Evolutionary conservation across 768 basidiomycete species (phyloP).

Genomic region (Podaxis sp.): DNA sequence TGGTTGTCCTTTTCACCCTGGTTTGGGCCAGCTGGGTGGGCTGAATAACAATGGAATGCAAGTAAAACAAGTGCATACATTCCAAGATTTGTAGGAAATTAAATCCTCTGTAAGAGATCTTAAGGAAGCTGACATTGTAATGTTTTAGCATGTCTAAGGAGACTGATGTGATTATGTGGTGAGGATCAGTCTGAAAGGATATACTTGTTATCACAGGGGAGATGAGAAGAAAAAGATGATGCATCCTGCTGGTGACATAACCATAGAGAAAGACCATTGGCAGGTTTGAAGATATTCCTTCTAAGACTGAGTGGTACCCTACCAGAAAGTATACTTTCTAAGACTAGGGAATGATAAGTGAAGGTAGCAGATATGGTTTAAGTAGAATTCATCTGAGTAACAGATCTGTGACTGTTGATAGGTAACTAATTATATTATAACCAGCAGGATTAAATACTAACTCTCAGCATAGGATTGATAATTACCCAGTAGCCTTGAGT

Average conservation of each 20-base stretch:
- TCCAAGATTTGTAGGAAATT: background rate
- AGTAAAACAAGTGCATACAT: background rate
- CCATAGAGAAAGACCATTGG: background rate
- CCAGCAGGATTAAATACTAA: too few relatives aligned
- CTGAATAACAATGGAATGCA: background rate
- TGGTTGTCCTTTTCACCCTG: background rate
- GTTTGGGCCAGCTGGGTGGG: background rate
- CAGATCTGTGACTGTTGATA: background rate
- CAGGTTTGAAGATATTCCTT: background rate
- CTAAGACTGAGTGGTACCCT: background rate
- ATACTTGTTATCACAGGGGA: background rate
- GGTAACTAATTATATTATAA: background rate
- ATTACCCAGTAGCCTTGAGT: background rate
- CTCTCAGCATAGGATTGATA: background rate
- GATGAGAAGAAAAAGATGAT: background rate
- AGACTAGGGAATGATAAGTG: background rate
- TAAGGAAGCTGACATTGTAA: background rate
- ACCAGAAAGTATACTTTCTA: background rate
- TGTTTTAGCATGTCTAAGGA: background rate
- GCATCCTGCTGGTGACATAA: background rate
- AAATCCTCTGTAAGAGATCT: background rate
- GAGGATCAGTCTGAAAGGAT: background rate
- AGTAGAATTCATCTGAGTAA: background rate
- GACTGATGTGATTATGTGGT: background rate
- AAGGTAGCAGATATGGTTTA: background rate